Base-by-base conservation (phyloP, 306 rosid species). In the Quercus rubra region DNA sequence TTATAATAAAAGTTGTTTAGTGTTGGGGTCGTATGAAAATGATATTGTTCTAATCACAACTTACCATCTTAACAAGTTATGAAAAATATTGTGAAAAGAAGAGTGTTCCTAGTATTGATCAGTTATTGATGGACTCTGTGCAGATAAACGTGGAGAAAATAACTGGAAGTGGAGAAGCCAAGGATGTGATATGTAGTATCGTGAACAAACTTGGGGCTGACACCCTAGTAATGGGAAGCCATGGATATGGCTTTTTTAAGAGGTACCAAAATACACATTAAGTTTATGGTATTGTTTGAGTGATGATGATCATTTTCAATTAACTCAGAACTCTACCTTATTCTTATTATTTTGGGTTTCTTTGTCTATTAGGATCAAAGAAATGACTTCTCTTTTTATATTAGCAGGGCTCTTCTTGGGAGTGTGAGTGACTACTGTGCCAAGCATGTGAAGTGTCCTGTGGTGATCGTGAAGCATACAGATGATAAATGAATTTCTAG, bases 361-460 rank as follows among this genome's bases (percentile, higher is more conserved):
- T 49, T 49, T 49, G 54, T 11, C 54, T 13, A 49, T 10, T 49
- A 12, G 54, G 54, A 49, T 49, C 54, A 10, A 49, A 49, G 18
- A 55, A 58, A 71, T 4, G 18, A 11, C 61, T 63, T 6, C 1
- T 73, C 62, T 2, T 35, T 74, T 59, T 28, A 28, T 54, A 64
- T 6, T 77, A 77, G 79, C 89, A 92, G 97, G 90, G 87, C 93
- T 57, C 81, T 94, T 31, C 89, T 89, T 51, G 98, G 97, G 79
- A 92, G 98, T 59, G 98, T 94, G 8, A 94, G 98, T 71, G 94
- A 90, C 68, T 71, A 92, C 81, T 90, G 98, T 56, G 91, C 90
- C 28, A 86, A 90, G 80, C 79, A 92, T 52, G 98, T 86, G 9
- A 83, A 83, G 51, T 94, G 98, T 74, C 96, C 98, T 0, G 97